Percentiles rank a stretch among this genome's conserved stretches.
phyloP scores from a whole-genome alignment of 2,329 filamentous ascomycete species.

The Fusarium sp. region DNA sequence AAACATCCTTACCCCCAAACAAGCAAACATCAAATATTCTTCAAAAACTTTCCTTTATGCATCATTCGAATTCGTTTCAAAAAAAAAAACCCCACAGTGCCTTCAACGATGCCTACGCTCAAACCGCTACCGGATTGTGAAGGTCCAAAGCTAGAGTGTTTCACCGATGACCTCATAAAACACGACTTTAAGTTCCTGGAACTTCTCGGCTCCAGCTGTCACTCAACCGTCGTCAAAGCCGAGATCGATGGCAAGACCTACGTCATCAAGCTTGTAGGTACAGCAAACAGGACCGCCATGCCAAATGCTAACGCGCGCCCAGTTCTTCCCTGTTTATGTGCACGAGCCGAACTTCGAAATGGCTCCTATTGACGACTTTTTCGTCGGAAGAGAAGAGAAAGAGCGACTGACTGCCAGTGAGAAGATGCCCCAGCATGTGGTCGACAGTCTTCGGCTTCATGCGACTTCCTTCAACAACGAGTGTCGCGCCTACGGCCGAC shows the following conservation, averaged over 20 bases:
- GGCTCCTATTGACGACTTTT: background rate
- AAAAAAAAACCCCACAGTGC: rapidly evolving
- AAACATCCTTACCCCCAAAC: background rate
- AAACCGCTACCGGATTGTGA: conserved; percentile 5
- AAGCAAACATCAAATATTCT: background rate
- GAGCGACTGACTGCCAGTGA: background rate
- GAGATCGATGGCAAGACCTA: conserved; percentile 4
- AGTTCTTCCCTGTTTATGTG: background rate
- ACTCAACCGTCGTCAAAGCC: background rate
- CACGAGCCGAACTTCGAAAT: background rate
- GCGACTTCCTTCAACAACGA: conserved; percentile 14
- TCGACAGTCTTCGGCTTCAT: background rate
- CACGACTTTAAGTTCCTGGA: background rate
- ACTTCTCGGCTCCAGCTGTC: rapidly evolving
- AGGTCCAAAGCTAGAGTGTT: conserved; percentile 13
- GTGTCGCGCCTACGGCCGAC: conserved; percentile 17
- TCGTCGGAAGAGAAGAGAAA: rapidly evolving
- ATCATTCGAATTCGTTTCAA: background rate
- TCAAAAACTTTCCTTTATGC: background rate
- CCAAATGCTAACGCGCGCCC: rapidly evolving
- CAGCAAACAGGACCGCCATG: rapidly evolving
- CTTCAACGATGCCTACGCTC: background rate
- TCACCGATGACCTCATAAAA: background rate
- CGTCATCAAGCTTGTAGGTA: conserved; percentile 12
- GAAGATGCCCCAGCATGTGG: background rate